These are phyloP conservation scores for Bryoerythrophyllum caledonicum DNA, from an alignment of 225 moss, liverwort and hornwort genomes.

Conservation along the genomic window DNA sequence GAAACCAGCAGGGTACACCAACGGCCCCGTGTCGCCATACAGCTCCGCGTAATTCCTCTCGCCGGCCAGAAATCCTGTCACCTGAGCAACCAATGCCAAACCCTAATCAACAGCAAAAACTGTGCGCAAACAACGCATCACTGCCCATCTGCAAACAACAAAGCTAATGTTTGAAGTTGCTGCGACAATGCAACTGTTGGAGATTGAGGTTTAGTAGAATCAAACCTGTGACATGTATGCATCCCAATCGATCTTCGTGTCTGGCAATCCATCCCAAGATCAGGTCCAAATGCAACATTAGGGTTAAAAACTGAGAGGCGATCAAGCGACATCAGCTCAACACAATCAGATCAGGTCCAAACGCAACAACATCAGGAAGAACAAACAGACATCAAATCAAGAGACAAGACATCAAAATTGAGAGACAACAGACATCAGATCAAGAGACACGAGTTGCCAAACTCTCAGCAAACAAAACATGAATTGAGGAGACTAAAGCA, in stretches of 20 bases:
- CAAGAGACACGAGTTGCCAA: too few species aligned
- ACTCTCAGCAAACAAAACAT: neutral
- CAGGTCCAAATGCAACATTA: constrained; percentile 5
- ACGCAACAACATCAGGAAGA: too few species aligned
- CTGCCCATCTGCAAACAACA: neutral
- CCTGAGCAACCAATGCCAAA: constrained; percentile 54
- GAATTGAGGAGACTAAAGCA: neutral
- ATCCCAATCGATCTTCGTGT: constrained; percentile 99
- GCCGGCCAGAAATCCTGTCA: constrained; percentile 85
- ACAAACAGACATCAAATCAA: too few species aligned
- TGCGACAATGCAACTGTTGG: neutral
- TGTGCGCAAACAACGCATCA: too few species aligned
- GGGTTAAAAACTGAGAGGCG: too few species aligned
- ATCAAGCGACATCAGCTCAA: too few species aligned
- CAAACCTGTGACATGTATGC: constrained; percentile 99
- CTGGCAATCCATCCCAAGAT: constrained; percentile 33
- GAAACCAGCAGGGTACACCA: constrained; percentile 98
- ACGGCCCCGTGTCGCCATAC: constrained; percentile 93
- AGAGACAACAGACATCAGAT: too few species aligned
- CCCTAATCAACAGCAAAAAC: too few species aligned
- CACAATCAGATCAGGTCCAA: neutral
- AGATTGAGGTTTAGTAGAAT: neutral
- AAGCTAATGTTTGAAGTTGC: neutral
- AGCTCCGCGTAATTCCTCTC: constrained; percentile 92
- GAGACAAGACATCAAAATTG: too few species aligned